Base-by-base conservation (phyloP, 1,284 basidiomycete species). In the Cryptococcus sp. region DNA sequence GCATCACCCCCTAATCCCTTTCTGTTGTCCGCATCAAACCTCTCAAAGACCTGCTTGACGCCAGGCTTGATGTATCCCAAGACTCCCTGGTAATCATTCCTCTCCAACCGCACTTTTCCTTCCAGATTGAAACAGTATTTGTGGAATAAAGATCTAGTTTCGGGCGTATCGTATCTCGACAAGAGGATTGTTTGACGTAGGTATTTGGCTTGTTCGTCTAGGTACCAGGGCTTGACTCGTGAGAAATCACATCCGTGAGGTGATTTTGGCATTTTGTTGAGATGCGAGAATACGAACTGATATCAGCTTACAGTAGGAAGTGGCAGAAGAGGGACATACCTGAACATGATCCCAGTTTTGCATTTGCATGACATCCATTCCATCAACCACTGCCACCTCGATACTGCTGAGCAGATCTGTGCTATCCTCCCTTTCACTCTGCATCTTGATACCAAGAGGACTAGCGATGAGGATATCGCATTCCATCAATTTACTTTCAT, bases 271-370 rank as follows among this genome's bases (percentile, higher is more conserved):
- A 98, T 80, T 60, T 85, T 80, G 76, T 97, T 98, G 46, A 98
- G 74, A 54, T 87, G 81, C 2, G 82, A 83, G 60, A 98, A 79
- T 42, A 96, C 82, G 69, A 90, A 96, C 90, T 97, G 57, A 1
- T 23, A 41, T 56, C 42, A 49, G 47, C 25, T 25, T 14, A 10
- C 14, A 9, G 39, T 10, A 9, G 9, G 11, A 41, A n/a, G 14
- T 7, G 40, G 5, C 5, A 23, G 51, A 14, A 14, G 9, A 39
- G 18, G 22, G 24, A 62, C 78, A 47, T 62, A 88, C 91, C 79
- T 93, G 87, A 16, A 94, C 81, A 70, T 98, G 94, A 48, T 98
- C 92, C 96, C 96, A 98, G 67, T 98, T 98, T 77, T 98, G 94
- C 96, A 98, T 98, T 7, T 84, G 82, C 69, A 98, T 82, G 2